Evolutionary conservation across 2,329 filamentous ascomycete genomes (phyloP), one percentile per base, ranked within the genome.

Genomic region (Fusarium lateritium): DNA sequence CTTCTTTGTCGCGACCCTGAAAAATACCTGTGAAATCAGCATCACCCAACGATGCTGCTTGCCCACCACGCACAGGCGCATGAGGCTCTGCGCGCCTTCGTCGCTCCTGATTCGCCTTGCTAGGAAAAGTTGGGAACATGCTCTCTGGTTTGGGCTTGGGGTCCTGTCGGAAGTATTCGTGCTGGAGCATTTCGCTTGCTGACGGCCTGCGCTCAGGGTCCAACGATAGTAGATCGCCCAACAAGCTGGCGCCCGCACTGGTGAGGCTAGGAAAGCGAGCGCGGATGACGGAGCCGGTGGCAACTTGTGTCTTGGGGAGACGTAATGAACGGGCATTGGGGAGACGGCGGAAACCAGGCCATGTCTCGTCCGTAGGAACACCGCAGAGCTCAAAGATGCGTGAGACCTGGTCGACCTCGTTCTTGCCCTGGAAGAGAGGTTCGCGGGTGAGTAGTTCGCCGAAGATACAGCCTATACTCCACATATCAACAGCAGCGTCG

Each of bases 91-190:
- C 84, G 38, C 88, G 84, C 68, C 93, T 84, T 72, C 94, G 84
- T 76, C 90, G 91, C 83, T 99, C 96, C 83, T 96, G 92, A 2
- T 94, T 94, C 0, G 96, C 96, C 79, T 97, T 98, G 73, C 92
- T 96, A 0, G 96, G 96, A 78, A 98, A 99, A 0, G 96, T 98
- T 4, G 96, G 96, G 77, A 99, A 98, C 90, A 99, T 91, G 73
- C 91, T 92, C 77, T 93, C 92, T 9, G 91, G 90, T 81, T 98
- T 98, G 2, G 94, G 93, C 64, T 92, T 92, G 1, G 96, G 96
- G 72, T 97, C 92, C 81, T 98, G 94, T 19, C 79, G 84, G 79
- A 99, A 99, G 79, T 97, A 99, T 36, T 89, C 84, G 78, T 98
- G 93, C 47, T 85, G 83, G 36, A 98, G 85, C 77, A 97, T 90